phyloP scores from a whole-genome alignment of 345 rosid genomes.

The Psidium friedrichsthalianum region DNA sequence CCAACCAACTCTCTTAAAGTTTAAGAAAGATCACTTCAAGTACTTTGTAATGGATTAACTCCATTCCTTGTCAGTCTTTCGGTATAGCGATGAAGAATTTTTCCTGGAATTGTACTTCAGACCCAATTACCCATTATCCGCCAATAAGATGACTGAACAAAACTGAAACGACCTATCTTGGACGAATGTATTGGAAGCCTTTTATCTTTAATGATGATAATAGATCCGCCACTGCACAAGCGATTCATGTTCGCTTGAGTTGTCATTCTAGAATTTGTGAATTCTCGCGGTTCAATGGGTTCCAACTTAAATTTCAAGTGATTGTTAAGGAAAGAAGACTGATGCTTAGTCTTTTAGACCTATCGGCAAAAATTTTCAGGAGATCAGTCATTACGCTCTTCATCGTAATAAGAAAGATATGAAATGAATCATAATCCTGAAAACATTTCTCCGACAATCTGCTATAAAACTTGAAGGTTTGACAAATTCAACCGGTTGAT shows the following conservation, averaged over 20 bases:
- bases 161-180: background rate
- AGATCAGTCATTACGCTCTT: background rate
- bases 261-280: background rate
- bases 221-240: background rate
- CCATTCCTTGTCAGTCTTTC: background rate
- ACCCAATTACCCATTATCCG: background rate
- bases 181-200: background rate
- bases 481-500: background rate
- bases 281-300: background rate
- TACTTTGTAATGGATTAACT: background rate
- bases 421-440: background rate
- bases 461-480: background rate
- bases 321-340: background rate
- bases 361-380: background rate
- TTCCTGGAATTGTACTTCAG: background rate
- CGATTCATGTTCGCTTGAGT: background rate
- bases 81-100: background rate
- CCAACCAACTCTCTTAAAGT: background rate
- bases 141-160: background rate
- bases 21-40: background rate
- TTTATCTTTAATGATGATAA: background rate
- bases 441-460: background rate
- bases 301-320: background rate
- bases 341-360: background rate
- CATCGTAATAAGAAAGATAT: background rate